phyloP scores from a whole-genome alignment of 2,329 filamentous ascomycete species.

The Scedosporium dehoogii region DNA sequence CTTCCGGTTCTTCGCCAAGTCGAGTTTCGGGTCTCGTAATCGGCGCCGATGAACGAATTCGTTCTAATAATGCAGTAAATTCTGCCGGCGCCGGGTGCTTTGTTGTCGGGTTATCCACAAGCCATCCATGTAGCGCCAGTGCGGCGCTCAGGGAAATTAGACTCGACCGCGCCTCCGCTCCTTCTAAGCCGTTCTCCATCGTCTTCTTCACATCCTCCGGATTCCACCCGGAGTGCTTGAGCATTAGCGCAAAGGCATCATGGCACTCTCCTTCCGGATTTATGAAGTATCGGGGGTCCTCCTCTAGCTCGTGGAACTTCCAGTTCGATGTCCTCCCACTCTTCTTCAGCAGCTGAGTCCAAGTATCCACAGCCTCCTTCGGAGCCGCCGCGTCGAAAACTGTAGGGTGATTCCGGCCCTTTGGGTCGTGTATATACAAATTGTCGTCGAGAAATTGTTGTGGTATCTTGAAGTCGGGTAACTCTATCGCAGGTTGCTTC shows the following conservation, averaged over 20 bases:
- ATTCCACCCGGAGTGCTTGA: constrained; percentile 4
- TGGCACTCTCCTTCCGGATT: neutral
- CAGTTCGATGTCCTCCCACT: neutral
- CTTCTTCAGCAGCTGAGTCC: neutral
- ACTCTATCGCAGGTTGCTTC: constrained; percentile 23
- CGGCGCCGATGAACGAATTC: neutral
- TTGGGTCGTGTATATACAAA: constrained; percentile 22
- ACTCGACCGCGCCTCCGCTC: constrained; percentile 1
- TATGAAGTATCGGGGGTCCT: constrained; percentile 4
- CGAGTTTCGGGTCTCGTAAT: neutral
- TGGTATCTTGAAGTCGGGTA: constrained; percentile 46
- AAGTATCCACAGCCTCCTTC: neutral
- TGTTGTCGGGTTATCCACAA: constrained; percentile 3
- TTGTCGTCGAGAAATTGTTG: constrained; percentile 44
- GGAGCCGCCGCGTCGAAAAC: neutral
- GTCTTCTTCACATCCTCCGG: neutral
- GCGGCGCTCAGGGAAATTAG: constrained; percentile 2
- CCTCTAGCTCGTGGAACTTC: constrained; percentile 2
- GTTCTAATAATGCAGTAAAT: neutral
- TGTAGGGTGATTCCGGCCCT: constrained; percentile 12
- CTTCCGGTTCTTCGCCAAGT: neutral
- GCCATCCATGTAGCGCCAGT: constrained; percentile 5
- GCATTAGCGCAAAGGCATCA: constrained; percentile 2
- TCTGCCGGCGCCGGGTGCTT: neutral
- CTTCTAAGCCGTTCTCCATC: neutral